Conservation (phyloP, 306 rosid species). For the Biancaea sappan region DNA sequence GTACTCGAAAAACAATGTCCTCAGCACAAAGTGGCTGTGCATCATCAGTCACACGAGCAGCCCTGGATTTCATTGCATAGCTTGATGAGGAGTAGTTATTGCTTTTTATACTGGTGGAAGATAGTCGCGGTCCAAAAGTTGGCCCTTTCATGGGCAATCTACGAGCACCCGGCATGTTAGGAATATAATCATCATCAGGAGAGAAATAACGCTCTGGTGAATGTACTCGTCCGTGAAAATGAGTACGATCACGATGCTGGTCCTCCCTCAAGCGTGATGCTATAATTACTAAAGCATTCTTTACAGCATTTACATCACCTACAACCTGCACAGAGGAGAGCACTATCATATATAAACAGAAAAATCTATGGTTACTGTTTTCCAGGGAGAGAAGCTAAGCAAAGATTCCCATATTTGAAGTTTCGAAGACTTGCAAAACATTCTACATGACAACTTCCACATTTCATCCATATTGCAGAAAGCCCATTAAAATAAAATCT, state of each 20-base stretch:
- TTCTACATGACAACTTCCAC: background rate
- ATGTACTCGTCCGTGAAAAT: constrained; percentile 76
- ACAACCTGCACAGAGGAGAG: constrained; percentile 60
- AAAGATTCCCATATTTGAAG: background rate
- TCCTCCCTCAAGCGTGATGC: constrained; percentile 95
- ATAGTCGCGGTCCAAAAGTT: constrained; percentile 55
- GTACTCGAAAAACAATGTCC: constrained; percentile 83
- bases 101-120: constrained; percentile 53
- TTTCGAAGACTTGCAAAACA: background rate
- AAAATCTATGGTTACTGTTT: background rate
- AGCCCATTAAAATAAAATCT: background rate
- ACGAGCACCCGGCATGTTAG: constrained; percentile 57
- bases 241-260: constrained; percentile 89
- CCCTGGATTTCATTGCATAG: constrained; percentile 60
- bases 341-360: constrained; percentile 9
- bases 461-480: background rate
- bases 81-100: constrained; percentile 56
- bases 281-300: constrained; percentile 64
- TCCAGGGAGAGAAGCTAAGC: background rate
- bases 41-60: constrained; percentile 54
- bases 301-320: constrained; percentile 73
- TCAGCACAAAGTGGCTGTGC: constrained; percentile 59
- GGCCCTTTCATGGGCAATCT: constrained; percentile 66
- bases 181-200: constrained; percentile 76
- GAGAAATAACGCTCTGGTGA: constrained; percentile 82